Conservation (phyloP, 2,329 filamentous ascomycete genomes). For the Septoria linicola region DNA sequence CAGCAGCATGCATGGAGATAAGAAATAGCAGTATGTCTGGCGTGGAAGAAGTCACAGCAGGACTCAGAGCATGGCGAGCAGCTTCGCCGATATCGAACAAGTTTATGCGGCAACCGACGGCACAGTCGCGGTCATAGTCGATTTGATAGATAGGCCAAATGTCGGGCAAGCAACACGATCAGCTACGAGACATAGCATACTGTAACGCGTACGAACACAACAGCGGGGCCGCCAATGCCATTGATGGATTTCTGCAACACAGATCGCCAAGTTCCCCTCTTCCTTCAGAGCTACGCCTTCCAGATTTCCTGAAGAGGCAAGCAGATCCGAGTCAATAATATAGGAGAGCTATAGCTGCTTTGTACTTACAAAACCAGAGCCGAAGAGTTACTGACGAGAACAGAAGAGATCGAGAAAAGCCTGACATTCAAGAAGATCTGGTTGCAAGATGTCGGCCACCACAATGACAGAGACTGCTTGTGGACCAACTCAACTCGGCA, state of each 20-base stretch:
- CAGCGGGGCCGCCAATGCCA: too few species aligned
- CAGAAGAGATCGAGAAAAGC: neutral
- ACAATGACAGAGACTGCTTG: neutral
- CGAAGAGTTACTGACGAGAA: neutral
- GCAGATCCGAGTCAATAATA: slow-evolving; percentile 1
- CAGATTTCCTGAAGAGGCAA: slow-evolving; percentile 3
- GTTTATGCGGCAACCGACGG: neutral
- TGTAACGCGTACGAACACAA: too few species aligned
- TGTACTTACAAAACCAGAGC: neutral
- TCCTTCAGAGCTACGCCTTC: neutral
- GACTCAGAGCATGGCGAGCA: too few species aligned
- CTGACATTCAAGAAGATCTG: too few species aligned
- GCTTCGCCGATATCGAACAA: too few species aligned
- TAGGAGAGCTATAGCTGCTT: neutral
- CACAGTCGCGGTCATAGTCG: neutral
- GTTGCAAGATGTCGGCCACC: neutral
- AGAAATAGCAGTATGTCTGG: too few species aligned
- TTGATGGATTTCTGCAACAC: too few species aligned
- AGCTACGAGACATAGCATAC: too few species aligned
- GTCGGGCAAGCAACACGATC: slow-evolving; percentile 2
- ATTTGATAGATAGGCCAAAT: slow-evolving; percentile 5
- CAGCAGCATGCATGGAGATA: too few species aligned
- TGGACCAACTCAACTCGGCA: slow-evolving; percentile 7
- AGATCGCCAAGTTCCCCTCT: neutral
- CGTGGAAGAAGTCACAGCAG: too few species aligned